phyloP scores from a whole-genome alignment of 306 rosid genomes.

The Leucaena leucocephala region DNA sequence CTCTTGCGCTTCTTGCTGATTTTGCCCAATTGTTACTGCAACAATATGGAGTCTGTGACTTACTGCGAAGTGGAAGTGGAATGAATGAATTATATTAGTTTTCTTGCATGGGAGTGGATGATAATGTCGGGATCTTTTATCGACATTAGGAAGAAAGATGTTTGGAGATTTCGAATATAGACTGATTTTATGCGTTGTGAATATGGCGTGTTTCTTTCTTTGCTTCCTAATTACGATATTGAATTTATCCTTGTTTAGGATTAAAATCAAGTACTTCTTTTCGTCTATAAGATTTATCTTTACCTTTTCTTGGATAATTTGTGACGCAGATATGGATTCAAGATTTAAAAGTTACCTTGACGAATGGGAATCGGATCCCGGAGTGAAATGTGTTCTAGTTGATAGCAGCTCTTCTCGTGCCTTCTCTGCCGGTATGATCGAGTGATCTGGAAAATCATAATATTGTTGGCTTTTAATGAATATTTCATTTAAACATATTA shows the following conservation, averaged over 20 bases:
- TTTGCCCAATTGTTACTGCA: slow-evolving; percentile 13
- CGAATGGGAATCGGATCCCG: slow-evolving; percentile 90
- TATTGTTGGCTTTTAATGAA: not conserved
- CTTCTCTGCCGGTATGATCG: slow-evolving; percentile 82
- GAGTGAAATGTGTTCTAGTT: slow-evolving; percentile 82
- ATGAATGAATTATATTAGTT: slow-evolving; percentile 11
- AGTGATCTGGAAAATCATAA: not conserved
- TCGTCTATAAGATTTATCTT: not conserved
- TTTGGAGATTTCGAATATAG: not conserved
- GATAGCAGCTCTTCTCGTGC: slow-evolving; percentile 93
- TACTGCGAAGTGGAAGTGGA: slow-evolving; percentile 12
- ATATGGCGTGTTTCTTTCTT: not conserved
- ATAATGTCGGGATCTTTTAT: slow-evolving; percentile 4
- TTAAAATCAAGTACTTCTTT: not conserved
- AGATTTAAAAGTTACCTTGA: slow-evolving; percentile 81
- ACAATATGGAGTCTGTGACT: slow-evolving; percentile 1
- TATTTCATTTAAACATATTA: slow-evolving; percentile 24
- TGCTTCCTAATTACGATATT: not conserved
- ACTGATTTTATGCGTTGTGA: not conserved
- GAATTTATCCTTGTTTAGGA: slow-evolving; percentile 1
- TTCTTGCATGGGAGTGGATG: slow-evolving; percentile 18
- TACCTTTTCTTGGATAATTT: slow-evolving; percentile 30
- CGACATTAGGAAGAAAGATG: slow-evolving; percentile 14
- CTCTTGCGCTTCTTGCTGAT: slow-evolving; percentile 1
- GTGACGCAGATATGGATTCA: slow-evolving; percentile 85